Evolutionary conservation across 441 rosid species (phyloP).

Genomic region (Francoa sonchifolia): DNA sequence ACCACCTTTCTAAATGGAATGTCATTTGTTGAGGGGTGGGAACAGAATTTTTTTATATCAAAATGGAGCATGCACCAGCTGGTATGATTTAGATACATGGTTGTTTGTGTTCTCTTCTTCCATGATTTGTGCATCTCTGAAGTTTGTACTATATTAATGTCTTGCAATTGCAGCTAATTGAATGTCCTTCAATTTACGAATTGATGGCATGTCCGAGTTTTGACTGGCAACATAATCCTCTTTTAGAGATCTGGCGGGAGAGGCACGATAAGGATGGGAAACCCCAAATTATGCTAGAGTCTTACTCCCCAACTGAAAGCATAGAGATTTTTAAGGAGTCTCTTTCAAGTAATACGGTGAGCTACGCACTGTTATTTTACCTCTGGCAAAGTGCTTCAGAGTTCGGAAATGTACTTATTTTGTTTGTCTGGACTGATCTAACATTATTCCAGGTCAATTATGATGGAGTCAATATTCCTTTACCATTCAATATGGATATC

Average conservation of each 20-base stretch:
- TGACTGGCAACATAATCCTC: slow-evolving; percentile 58
- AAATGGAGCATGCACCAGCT: slow-evolving; percentile 99
- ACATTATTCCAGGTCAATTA: slow-evolving; percentile 41
- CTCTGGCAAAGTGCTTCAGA: no score
- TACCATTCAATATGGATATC: slow-evolving; percentile 79
- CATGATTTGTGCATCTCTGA: no score
- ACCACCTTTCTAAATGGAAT: slow-evolving; percentile 79
- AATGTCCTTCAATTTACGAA: slow-evolving; percentile 90
- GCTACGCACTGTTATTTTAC: no score
- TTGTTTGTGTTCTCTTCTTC: no score
- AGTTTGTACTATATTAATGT: no score
- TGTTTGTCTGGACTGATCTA: background rate
- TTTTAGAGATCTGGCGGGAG: slow-evolving; percentile 73
- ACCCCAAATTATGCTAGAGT: slow-evolving; percentile 46
- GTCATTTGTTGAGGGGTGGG: slow-evolving; percentile 99
- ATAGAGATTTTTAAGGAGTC: slow-evolving; percentile 47
- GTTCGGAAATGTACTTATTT: background rate
- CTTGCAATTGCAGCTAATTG: slow-evolving; percentile 96
- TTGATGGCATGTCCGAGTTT: slow-evolving; percentile 72
- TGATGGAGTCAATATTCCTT: slow-evolving; percentile 47
- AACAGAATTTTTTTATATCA: slow-evolving; percentile 86
- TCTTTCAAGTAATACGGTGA: slow-evolving; percentile 61
- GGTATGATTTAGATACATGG: slow-evolving; percentile 24
- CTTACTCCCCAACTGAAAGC: slow-evolving; percentile 47
- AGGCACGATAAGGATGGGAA: slow-evolving; percentile 36